These are phyloP conservation scores for Vitis hybrid DNA, from an alignment of 177 flowering plant genomes.

Conservation along the genomic window DNA sequence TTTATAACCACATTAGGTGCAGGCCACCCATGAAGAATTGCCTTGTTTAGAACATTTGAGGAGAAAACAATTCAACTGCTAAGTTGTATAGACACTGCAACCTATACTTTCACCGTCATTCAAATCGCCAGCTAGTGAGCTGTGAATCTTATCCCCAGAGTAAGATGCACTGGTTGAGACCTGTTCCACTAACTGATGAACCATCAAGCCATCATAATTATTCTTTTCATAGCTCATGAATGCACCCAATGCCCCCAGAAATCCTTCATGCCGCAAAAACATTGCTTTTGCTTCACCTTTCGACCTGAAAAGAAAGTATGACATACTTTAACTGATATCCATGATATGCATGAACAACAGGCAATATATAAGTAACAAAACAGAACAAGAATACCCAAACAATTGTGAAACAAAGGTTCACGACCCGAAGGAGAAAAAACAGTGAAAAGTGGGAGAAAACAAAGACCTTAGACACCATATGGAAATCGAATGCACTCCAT, in stretches of 20 bases:
- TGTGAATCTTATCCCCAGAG: conserved; percentile 10
- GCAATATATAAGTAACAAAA: too few species aligned
- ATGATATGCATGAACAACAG: not conserved
- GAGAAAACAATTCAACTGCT: conserved; percentile 5
- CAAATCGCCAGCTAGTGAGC: conserved; percentile 11
- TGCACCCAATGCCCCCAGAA: conserved; percentile 75
- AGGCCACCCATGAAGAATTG: conserved; percentile 9
- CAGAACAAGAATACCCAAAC: not conserved
- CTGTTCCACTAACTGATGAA: conserved; percentile 24
- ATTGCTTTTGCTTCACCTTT: conserved; percentile 76
- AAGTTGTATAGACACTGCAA: conserved; percentile 26
- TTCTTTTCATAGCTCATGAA: conserved; percentile 51
- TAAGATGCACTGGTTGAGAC: conserved; percentile 11
- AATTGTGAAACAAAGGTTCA: not conserved
- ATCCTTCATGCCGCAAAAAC: conserved; percentile 73
- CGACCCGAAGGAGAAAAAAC: too few species aligned
- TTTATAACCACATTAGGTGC: not conserved
- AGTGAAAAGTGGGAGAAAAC: not conserved
- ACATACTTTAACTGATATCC: too few species aligned
- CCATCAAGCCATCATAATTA: conserved; percentile 20
- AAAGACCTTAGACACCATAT: too few species aligned
- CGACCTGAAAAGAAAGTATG: conserved; percentile 43
- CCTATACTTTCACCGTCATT: conserved; percentile 25
- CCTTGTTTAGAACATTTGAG: not conserved
- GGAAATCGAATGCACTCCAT: too few species aligned